Evolutionary conservation across 345 rosid species (phyloP), one percentile per base, ranked within the genome.

Genomic region (Boechera divaricarpa): DNA sequence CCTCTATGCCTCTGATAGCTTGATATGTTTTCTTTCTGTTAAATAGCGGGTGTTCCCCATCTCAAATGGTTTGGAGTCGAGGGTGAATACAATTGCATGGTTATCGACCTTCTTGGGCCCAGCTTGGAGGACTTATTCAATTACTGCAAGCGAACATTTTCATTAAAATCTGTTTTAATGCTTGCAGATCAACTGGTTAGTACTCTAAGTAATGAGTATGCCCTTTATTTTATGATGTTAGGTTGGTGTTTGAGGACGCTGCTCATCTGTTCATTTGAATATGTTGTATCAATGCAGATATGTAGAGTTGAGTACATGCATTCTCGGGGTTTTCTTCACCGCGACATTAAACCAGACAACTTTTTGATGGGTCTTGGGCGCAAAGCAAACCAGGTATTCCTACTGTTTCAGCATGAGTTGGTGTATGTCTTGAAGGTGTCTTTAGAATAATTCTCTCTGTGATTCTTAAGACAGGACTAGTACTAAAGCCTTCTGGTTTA

Each of bases 291-390:
- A 29, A 18, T 73, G 77, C 75, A 87, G 98, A 83, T 94, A 81
- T 88, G 89, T 70, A 89, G 99, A 81, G 90, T 95, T 71, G 99
- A 92, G 81, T 95, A 85, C 77, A 91, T 95, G 97, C 99, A 95
- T 73, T 85, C 91, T 16, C 93, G 90, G 70, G 95, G 96, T 35
- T 92, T 92, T 81, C 92, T 95, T 74, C 99, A 95, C 73, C 98
- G 98, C 58, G 99, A 95, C 81, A 89, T 94, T 68, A 95, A 95
- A 83, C 99, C 99, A 64, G 99, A 92, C 83, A 94, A 92, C 85
- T 94, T 94, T 75, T 87, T 92, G 75, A 92, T 94, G 98, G 98
- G 98, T 67, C 84, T 94, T 67, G 96, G 96, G 33, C 91, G 97
- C 72, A 90, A 83, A 85, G 94, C 94, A 63, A 94, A 94, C 84